Base-by-base conservation (phyloP, 2,329 filamentous ascomycete species). In the Zymoseptoria ardabiliae region DNA sequence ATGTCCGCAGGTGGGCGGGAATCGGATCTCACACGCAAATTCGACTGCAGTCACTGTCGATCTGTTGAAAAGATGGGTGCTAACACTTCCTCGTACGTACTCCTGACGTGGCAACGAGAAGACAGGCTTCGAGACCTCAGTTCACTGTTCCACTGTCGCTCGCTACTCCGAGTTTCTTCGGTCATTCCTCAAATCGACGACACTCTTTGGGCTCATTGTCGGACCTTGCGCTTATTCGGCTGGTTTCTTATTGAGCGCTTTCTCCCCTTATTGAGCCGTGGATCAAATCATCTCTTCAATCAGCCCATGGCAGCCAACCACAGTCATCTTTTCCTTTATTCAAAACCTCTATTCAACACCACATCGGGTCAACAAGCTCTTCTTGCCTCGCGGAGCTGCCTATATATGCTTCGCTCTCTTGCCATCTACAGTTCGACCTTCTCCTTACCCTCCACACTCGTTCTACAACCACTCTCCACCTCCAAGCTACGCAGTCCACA, bases 331-430 rank as follows among this genome's bases (percentile, higher is more conserved):
- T 56, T 55, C 53, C 57, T 57, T 58, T 60, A 53, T 59, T 50
- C 53, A 22, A 25, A 28, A 21, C 19, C 25, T 53, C 58, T 68
- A 68, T 68, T 68, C 65, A 67, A 35, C 53, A 58, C 65, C 58
- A 58, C 21, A 56, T 66, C 41, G 50, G 61, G 54, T 51, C 35
- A 50, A 28, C 48, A 45, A 9, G 45, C 30, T 45, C 13, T 35
- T 53, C 20, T 11, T 45, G 35, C 35, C 51, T 19, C 51, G 51
- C 17, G 23, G 22, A 11, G 22, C 35, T 19, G 6, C 55, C 53
- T 54, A 59, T 55, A 49, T 50, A 25, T 52, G 25, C 28, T 48
- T 52, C 23, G 23, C 53, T 35, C 45, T 45, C 20, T 22, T 19
- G 2, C 25, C 25, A 28, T 51, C 25, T 45, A 53, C 35, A 20